A percentile compares a stretch with the other conserved stretches of the same genome.
Conservation (phyloP, 345 rosid species). For the Citrus unshiu region DNA sequence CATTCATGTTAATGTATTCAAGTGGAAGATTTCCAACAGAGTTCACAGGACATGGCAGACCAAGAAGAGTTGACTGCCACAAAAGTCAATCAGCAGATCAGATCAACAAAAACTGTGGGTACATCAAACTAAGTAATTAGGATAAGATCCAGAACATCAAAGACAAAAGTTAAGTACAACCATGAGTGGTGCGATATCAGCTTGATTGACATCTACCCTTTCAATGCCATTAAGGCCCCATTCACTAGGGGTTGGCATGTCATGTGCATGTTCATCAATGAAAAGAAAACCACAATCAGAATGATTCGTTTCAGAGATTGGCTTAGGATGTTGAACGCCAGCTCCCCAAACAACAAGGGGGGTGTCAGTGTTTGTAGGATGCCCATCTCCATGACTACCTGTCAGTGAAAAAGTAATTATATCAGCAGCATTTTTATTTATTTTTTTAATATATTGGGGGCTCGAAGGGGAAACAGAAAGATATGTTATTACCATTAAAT, state of each 20-base stretch:
- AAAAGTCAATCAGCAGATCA: conserved; percentile 20
- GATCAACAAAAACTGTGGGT: conserved; percentile 7
- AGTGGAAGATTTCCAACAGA: conserved; percentile 94
- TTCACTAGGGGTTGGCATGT: conserved; percentile 66
- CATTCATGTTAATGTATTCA: conserved; percentile 63
- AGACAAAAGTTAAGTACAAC: conserved; percentile 34
- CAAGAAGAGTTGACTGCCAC: conserved; percentile 85
- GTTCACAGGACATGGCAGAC: conserved; percentile 87
- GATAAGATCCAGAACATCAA: background rate
- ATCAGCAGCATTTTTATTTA: conserved; percentile 7
- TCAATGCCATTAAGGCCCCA: conserved; percentile 85
- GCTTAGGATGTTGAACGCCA: conserved; percentile 72
- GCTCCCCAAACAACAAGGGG: conserved; percentile 99
- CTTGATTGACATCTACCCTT: conserved; percentile 97
- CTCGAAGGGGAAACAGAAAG: background rate
- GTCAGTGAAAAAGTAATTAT: conserved; percentile 16
- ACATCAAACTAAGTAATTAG: conserved; percentile 4
- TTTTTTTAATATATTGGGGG: background rate
- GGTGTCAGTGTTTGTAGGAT: conserved; percentile 89
- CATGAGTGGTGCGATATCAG: conserved; percentile 94
- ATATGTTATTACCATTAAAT: background rate
- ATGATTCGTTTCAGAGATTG: conserved; percentile 36
- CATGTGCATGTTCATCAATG: conserved; percentile 86
- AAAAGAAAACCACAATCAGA: conserved; percentile 55
- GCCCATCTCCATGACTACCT: conserved; percentile 99